Percentiles rank a stretch among this genome's conserved stretches.
These are phyloP conservation scores for Tetrapisispora iriomotensis DNA, from an alignment of 805 yeast genomes.

Conservation along the genomic window DNA sequence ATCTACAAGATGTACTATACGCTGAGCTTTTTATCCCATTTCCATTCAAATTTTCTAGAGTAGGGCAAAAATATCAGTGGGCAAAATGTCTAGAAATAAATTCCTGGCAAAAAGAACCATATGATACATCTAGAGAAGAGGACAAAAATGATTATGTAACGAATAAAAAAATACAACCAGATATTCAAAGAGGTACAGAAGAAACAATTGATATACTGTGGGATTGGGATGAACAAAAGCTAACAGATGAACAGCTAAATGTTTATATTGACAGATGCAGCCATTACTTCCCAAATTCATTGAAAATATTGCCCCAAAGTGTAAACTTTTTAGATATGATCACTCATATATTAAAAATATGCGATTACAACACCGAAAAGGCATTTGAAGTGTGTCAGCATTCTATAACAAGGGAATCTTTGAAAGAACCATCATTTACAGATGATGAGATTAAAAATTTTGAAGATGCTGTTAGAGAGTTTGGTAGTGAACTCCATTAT, in stretches of 20 bases:
- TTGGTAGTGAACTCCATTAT: slow-evolving; percentile 72
- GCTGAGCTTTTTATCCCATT: slow-evolving; percentile 16
- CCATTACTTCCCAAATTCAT: slow-evolving; percentile 42
- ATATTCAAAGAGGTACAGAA: slow-evolving; percentile 6
- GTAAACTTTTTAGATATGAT: slow-evolving; percentile 80
- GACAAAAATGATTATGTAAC: slow-evolving; percentile 2
- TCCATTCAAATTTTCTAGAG: slow-evolving; percentile 21
- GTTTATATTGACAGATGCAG: slow-evolving; percentile 44
- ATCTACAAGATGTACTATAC: slow-evolving; percentile 15
- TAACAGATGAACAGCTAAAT: slow-evolving; percentile 33
- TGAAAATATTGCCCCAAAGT: slow-evolving; percentile 50
- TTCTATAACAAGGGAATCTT: slow-evolving; percentile 42
- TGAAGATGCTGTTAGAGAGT: slow-evolving; percentile 61
- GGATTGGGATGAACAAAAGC: slow-evolving; percentile 34
- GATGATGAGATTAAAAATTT: slow-evolving; percentile 55
- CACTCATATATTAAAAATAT: slow-evolving; percentile 43
- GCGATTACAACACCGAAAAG: slow-evolving; percentile 38
- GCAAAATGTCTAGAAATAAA: slow-evolving; percentile 11
- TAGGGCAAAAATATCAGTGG: slow-evolving; percentile 26
- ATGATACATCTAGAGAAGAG: background rate
- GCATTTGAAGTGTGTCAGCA: slow-evolving; percentile 40
- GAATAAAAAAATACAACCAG: background rate
- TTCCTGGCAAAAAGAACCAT: slow-evolving; percentile 8
- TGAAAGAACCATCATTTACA: slow-evolving; percentile 71
- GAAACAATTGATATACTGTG: slow-evolving; percentile 39